Evolutionary conservation across 495 filamentous ascomycete species (phyloP), one percentile per base, ranked within the genome.

Genomic region (Entonaema liquescens): DNA sequence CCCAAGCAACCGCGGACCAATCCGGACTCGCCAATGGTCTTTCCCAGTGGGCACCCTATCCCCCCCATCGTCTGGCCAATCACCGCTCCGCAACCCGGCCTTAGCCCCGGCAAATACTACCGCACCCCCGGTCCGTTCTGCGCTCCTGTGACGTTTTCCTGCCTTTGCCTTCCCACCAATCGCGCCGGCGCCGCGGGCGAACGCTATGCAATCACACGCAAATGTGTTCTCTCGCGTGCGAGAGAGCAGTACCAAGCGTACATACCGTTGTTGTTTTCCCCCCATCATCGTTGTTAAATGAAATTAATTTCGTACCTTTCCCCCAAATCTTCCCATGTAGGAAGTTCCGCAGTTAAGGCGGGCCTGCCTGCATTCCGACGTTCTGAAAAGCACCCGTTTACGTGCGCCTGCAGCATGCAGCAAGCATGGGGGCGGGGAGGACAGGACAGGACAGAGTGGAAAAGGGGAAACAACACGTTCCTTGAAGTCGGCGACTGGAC

Each of bases 101-200:
- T 55, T 61, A 50, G 55, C 65, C 70, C 70, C 70, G 70, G 70
- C 70, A 73, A 68, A 68, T 73, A 35, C 65, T 38, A 65, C 53
- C 38, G 31, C n/a, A 64, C 35, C 53, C 64, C 65, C 70, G 31
- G 42, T 61, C 61, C 57, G 23, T 13, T 13, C 57, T 25, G 21
- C 49, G 23, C 50, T 62, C 38, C 64, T 68, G 65, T 73, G 70
- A 73, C 70, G 70, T 68, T 68, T 15, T 53, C 52, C 5, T 73
- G 60, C 70, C 58, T 73, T 54, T 13, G 12, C 47, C 47, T 17
- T 8, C 42, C 64, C 49, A 49, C 70, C 70, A 72, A 72, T 72
- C 8, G 59, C 44, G 23, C 56, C 62, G n/a, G 31, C 49, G 63
- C 17, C 36, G 52, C 11, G 23, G 23, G 33, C 54, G 15, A 67